Base-by-base conservation (phyloP, 805 yeast genomes). In the Metschnikowia henanensis region DNA sequence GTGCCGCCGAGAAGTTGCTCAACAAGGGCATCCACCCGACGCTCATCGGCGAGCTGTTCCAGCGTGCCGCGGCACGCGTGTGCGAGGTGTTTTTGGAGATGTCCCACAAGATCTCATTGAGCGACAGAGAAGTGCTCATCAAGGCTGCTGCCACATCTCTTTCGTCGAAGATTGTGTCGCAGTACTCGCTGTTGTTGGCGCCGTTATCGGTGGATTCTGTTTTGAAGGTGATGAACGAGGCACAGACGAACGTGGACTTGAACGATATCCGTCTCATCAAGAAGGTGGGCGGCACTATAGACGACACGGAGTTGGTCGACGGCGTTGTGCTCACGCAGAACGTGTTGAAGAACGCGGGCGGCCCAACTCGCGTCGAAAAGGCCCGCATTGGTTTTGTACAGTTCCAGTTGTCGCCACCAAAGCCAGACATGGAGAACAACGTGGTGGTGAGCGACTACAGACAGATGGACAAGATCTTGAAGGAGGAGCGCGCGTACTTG, bases 391-490 rank as follows among this genome's bases (percentile, higher is more conserved):
- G 87, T 22, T 78, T 87, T 60, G 80, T 87, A 60, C 99, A 90
- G 73, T 94, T 87, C 74, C 99, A 87, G 75, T 78, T 90, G 50
- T 88, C 96, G 17, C 97, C 97, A 19, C 97, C 97, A 53, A 90
- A 90, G 64, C 97, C 97, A 17, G 97, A 90, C 62, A 85, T 95
- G 85, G 99, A 94, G 72, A 94, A 94, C 67, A 92, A 91, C 62
- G 92, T 94, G 38, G 96, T 94, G 45, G 98, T 94, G 43, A 94
- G 87, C 62, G 99, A 94, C 67, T 94, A 94, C 73, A 81, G 99
- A 68, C 99, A 94, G 70, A 94, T 94, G 99, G 99, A 94, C 69
- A 94, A 92, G 72, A 94, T 94, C 56, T 76, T 94, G 62, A 94
- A 95, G 63, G 99, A 94, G 70, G 99, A 94, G 75, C 84, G 99